phyloP scores from a whole-genome alignment of 345 rosid genomes.

The Eutrema heterophyllum region DNA sequence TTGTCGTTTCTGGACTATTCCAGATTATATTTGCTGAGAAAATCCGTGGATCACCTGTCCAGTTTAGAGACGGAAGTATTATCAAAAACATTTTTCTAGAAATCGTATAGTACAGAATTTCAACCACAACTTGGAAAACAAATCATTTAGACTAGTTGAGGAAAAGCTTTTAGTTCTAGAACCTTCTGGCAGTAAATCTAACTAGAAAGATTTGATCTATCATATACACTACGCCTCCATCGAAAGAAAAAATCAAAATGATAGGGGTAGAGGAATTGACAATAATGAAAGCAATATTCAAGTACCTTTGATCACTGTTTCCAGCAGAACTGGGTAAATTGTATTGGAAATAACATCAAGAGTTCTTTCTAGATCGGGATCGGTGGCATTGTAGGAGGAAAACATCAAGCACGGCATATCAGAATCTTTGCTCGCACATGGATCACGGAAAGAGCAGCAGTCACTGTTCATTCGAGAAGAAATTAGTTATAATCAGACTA shows the following conservation, averaged over 20 bases:
- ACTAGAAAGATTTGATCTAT: background rate
- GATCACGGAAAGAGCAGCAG: constrained; percentile 55
- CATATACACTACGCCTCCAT: background rate
- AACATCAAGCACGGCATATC: constrained; percentile 69
- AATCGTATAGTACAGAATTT: background rate
- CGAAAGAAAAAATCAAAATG: background rate
- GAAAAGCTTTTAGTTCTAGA: background rate
- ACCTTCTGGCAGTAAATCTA: background rate
- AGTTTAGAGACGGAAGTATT: constrained; percentile 19
- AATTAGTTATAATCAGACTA: constrained; percentile 7
- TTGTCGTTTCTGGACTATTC: constrained; percentile 62
- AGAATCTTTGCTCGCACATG: constrained; percentile 34
- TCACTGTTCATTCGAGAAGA: constrained; percentile 47
- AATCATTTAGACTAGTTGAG: background rate
- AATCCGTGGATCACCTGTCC: constrained; percentile 82
- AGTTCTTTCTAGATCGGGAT: constrained; percentile 41
- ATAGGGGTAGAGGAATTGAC: background rate
- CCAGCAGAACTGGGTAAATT: constrained; percentile 70
- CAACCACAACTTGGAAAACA: background rate
- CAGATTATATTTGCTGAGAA: constrained; percentile 64
- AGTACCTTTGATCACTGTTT: constrained; percentile 85
- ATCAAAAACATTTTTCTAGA: constrained; percentile 3
- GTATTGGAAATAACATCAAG: constrained; percentile 51
- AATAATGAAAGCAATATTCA: background rate
- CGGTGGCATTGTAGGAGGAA: constrained; percentile 41